Evolutionary conservation across 805 yeast genomes (phyloP).

Genomic region (Candida caryicola): DNA sequence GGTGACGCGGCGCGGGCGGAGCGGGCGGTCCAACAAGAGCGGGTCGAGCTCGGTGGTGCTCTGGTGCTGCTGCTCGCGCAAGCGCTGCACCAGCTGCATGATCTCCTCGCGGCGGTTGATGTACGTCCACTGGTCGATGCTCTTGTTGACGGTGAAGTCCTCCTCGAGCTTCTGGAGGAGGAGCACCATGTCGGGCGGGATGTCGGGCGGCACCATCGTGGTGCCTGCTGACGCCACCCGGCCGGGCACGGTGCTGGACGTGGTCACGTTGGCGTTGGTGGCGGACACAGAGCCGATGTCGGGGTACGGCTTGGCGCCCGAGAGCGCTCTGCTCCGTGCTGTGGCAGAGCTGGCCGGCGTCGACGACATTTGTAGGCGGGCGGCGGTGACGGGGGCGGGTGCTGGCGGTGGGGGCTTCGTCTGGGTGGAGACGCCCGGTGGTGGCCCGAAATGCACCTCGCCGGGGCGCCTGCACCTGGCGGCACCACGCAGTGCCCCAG

Average conservation of each 20-base stretch:
- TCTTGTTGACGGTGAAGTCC: conserved; percentile 38
- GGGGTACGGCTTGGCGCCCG: conserved; percentile 16
- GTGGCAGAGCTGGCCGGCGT: conserved; percentile 3
- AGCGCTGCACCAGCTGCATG: conserved; percentile 33
- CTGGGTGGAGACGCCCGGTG: too few relatives aligned
- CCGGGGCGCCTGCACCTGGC: too few relatives aligned
- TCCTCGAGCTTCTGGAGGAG: conserved; percentile 41
- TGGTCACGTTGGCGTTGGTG: conserved; percentile 19
- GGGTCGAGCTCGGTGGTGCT: conserved; percentile 26
- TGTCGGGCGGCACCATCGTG: conserved; percentile 26
- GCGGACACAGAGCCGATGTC: conserved; percentile 23
- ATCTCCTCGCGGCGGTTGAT: conserved; percentile 45
- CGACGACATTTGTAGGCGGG: conserved; percentile 1
- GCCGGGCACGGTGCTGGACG: conserved; percentile 14
- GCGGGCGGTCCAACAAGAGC: conserved; percentile 51
- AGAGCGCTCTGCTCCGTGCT: conserved; percentile 17
- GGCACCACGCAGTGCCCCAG: too few relatives aligned
- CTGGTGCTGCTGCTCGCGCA: conserved; percentile 33
- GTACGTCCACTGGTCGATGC: conserved; percentile 47
- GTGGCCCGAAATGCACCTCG: too few relatives aligned
- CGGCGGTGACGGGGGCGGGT: neutral
- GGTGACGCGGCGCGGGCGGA: conserved; percentile 54
- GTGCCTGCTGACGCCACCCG: conserved; percentile 11
- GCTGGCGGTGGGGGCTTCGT: too few relatives aligned
- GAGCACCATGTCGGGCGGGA: conserved; percentile 45